Conservation (phyloP, 192 early-diverging fungal genomes). For the Coemansia umbellata region DNA sequence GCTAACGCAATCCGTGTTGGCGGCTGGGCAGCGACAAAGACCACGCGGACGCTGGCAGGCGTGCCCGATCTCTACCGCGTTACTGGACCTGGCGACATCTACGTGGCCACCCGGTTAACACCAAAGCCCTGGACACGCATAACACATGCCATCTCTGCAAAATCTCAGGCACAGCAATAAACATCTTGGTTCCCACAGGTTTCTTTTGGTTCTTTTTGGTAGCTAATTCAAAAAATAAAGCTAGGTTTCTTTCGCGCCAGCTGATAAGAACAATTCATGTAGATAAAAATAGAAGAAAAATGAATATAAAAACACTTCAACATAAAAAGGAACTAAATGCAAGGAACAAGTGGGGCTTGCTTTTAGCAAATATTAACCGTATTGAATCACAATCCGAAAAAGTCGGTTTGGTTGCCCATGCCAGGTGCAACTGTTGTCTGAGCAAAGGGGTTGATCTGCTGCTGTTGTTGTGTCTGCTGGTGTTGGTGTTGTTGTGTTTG, state of each 20-base stretch:
- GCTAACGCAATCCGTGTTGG: constrained; percentile 12
- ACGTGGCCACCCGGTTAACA: constrained; percentile 33
- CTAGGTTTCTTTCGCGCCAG: neutral
- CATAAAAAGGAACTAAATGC: neutral
- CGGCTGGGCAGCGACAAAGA: constrained; percentile 30
- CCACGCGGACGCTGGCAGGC: constrained; percentile 34
- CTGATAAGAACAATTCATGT: neutral
- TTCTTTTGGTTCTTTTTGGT: too few species aligned
- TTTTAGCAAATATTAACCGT: neutral
- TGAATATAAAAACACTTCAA: neutral
- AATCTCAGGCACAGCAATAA: constrained; percentile 3
- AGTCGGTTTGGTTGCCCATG: constrained; percentile 26
- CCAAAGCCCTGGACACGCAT: constrained; percentile 44
- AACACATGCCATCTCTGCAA: constrained; percentile 25
- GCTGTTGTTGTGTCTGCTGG: constrained; percentile 8
- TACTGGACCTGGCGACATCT: constrained; percentile 43
- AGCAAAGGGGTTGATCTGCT: constrained; percentile 42
- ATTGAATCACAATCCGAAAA: constrained; percentile 34
- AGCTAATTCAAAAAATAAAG: neutral
- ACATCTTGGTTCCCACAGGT: too few species aligned
- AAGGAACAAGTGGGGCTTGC: neutral
- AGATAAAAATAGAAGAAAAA: neutral
- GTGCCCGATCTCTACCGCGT: constrained; percentile 49
- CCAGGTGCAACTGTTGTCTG: constrained; percentile 9
- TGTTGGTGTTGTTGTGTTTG: constrained; percentile 7